Conservation (phyloP, 2,329 filamentous ascomycete species). For the Xylaria sp. region DNA sequence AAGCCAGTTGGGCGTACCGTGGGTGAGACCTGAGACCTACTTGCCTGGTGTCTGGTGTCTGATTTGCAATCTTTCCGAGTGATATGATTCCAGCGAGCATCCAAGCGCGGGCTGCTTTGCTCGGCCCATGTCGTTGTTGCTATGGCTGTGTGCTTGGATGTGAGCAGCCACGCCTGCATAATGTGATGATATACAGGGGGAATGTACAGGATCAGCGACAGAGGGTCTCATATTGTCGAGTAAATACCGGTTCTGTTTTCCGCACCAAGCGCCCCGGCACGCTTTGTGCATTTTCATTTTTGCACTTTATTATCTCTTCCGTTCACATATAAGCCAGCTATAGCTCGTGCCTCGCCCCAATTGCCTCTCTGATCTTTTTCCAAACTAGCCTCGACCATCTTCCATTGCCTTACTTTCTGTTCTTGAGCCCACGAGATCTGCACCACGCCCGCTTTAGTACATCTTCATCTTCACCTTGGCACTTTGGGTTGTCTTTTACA, state of each 20-base stretch:
- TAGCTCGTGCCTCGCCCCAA: conserved; percentile 24
- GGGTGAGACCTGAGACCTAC: conserved; percentile 18
- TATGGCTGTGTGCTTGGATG: conserved; percentile 28
- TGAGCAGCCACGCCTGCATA: conserved; percentile 29
- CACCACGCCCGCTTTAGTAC: conserved; percentile 9
- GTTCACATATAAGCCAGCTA: conserved; percentile 31
- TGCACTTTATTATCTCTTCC: background rate
- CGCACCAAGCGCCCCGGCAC: conserved; percentile 24
- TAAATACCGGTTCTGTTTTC: conserved; percentile 13
- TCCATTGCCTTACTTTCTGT: conserved; percentile 20
- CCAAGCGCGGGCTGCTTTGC: conserved; percentile 19
- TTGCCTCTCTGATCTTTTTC: conserved; percentile 11
- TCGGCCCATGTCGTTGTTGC: conserved; percentile 10
- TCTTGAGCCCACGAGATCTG: conserved; percentile 16
- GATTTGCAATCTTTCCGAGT: conserved; percentile 14
- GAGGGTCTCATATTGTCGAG: conserved; percentile 8
- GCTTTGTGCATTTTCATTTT: conserved; percentile 14
- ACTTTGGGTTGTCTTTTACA: conserved; percentile 10
- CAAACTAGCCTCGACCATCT: conserved; percentile 17
- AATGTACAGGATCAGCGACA: conserved; percentile 12
- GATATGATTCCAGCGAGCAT: conserved; percentile 23
- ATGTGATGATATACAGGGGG: conserved; percentile 17
- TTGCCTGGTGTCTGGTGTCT: conserved; percentile 2
- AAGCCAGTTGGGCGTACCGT: conserved; percentile 26
- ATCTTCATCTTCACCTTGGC: conserved; percentile 17